Evolutionary conservation across 2,329 filamentous ascomycete genomes (phyloP), one percentile per base, ranked within the genome.

Genomic region (Zymoseptoria ardabiliae): DNA sequence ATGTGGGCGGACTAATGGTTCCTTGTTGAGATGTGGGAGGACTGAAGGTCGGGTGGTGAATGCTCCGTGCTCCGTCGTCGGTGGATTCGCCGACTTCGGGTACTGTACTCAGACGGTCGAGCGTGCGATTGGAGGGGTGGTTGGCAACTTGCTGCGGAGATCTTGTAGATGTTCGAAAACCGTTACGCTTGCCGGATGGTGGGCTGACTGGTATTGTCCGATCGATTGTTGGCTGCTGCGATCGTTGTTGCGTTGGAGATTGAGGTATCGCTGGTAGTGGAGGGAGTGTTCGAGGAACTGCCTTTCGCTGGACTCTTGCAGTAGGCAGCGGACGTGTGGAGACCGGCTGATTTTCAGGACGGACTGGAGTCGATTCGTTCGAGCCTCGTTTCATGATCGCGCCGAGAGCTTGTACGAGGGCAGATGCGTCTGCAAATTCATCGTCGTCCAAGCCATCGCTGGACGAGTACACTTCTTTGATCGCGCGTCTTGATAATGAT

Each of bases 391-490:
- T 92, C 82, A 92, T 90, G 86, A 97, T 94, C 69, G 87, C 90
- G 6, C 90, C 91, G 0, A 97, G 75, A 0, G 94, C 86, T 1
- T 89, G 88, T 8, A 97, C 92, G 11, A 97, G 81, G 69, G 93
- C 89, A 59, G 91, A 91, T 0, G 92, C 91, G 73, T 97, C 94
- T 65, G 89, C 85, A 71, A 97, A 99, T 79, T 94, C 95, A 66
- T 95, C 91, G 69, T 97, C 92, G 60, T 95, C 90, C 85, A 97
- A 93, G 20, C 90, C 90, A 73, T 97, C 92, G 56, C 88, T 86
- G 1, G 91, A 91, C 59, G 91, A 88, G 71, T 97, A 97, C 0
- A 97, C 93, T 68, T 96, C 91, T 50, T 89, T 83, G 61, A 97
- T 94, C 2, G 92, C 90, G 45, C 86, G 82, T 68, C 90, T 88